Evolutionary conservation across 2,329 filamentous ascomycete species (phyloP), one percentile per base, ranked within the genome.

Genomic region (Chaetomiaceae sp.): DNA sequence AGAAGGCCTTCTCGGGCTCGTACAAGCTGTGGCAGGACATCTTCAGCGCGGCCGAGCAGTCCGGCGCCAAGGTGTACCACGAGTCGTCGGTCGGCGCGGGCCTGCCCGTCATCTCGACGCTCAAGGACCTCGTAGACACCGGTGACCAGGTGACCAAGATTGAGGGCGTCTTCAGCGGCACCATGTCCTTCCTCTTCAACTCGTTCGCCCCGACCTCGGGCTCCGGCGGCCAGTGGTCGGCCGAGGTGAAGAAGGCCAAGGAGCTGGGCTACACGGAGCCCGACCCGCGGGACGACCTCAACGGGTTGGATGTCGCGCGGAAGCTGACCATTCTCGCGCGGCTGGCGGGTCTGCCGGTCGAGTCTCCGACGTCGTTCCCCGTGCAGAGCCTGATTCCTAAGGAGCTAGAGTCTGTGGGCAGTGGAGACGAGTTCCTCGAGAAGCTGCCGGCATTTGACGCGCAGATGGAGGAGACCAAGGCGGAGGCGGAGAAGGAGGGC

Each of bases 181-280:
- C 94, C 51, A 92, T 99, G 84, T 95, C 89, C 34, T 99, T 96
- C 78, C 79, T 99, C 36, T 97, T 99, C 83, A 97, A 97, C 78
- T 91, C 84, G 20, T 99, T 97, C 70, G 90, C 91, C 44, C 94
- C 94, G 0, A 84, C 85, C 2, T 81, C 83, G 45, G 87, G 86
- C 5, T 75, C 78, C 20, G 88, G 87, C 30, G 89, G 89, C 48
- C 84, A 86, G 65, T 99, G 95, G 86, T 94, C 89, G 38, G 87
- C 87, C 44, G 91, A 96, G 67, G 94, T 99, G 30, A 85, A 82
- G 66, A 90, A 92, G 71, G 94, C 94, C 51, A 96, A 96, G 76
- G 84, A 90, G 55, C 78, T 95, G 43, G 94, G 94, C 20, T 99
- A 95, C 75, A 95, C 89, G 0, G 89, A 95, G 73, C 89, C 89